phyloP scores from a whole-genome alignment of 2,329 filamentous ascomycete genomes.

The Gyromitra esculenta region DNA sequence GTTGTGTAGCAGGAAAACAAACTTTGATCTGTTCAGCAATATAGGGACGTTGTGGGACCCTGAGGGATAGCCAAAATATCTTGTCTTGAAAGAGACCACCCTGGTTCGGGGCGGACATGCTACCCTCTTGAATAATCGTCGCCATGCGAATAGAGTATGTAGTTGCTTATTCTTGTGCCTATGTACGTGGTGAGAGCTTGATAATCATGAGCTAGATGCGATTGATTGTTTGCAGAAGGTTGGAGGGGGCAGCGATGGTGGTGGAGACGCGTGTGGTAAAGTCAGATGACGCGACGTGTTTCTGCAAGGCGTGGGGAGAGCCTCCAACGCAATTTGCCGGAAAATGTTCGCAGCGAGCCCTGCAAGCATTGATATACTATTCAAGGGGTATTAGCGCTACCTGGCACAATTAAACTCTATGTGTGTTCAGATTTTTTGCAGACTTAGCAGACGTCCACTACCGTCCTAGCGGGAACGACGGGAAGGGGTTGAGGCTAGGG shows the following conservation, averaged over 20 bases:
- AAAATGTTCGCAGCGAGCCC: constrained; percentile 27
- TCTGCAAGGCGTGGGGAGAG: constrained; percentile 8
- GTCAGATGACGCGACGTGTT: constrained; percentile 51
- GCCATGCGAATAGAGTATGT: constrained; percentile 41
- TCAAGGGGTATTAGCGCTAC: background rate
- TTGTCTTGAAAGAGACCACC: constrained; percentile 65
- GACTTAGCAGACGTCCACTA: constrained; percentile 2
- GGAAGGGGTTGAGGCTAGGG: constrained; percentile 21
- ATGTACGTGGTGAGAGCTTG: constrained; percentile 19
- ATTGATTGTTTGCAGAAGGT: constrained; percentile 26
- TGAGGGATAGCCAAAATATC: constrained; percentile 69
- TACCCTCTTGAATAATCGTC: constrained; percentile 59
- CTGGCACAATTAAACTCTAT: background rate
- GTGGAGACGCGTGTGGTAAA: constrained; percentile 34
- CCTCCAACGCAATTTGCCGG: constrained; percentile 26
- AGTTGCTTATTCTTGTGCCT: constrained; percentile 19
- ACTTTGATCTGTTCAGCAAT: constrained; percentile 65
- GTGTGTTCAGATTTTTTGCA: constrained; percentile 27
- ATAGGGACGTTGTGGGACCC: constrained; percentile 65
- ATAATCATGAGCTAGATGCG: background rate
- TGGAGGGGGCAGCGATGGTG: constrained; percentile 16
- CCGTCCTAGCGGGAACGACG: constrained; percentile 5
- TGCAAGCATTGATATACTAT: background rate
- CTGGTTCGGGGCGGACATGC: constrained; percentile 56
- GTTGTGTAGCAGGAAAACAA: constrained; percentile 54